Base-by-base conservation (phyloP, 495 filamentous ascomycete genomes). In the Aspergillus conjunctus region DNA sequence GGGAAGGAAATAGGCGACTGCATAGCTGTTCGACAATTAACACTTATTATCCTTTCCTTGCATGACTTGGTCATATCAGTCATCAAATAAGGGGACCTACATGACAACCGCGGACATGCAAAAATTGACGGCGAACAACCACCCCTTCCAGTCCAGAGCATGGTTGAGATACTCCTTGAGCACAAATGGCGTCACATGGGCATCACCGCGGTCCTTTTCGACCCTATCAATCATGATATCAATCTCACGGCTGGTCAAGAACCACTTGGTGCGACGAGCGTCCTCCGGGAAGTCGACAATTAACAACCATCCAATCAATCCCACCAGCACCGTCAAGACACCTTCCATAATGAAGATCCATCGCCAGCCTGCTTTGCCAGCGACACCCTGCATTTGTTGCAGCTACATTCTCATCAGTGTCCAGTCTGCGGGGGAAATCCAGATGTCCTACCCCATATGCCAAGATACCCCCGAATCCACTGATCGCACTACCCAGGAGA, bases 291-390 rank as follows among this genome's bases (percentile, higher is more conserved):
- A 82, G 60, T 83, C 77, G 48, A 83, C 77, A 4, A 84, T 67
- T 6, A 80, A 59, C 56, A 80, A 62, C 44, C 78, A 84, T 4
- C 71, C 73, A 17, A 70, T 31, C 22, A 78, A 50, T 21, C 70
- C 71, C 7, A 77, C 54, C 0, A 70, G 39, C 32, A 67, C 65
- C 10, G 76, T 79, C 5, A 80, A 43, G 41, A 81, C 55, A 30
- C 80, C 81, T 58, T 85, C 78, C 44, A 85, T 81, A 60, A 85
- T 77, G 65, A 85, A 84, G 48, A 79, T 79, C 82, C 82, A 85
- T 53, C 79, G 68, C 85, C 85, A 87, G 15, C 85, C 84, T 22
- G 64, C 66, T n/a, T 80, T 66, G 1, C 73, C 73, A 15, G 60
- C 69, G 0, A 77, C 58, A 3, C 78, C 78, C 8, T 69, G 58